phyloP scores from a whole-genome alignment of 208 protist species.

The Tritrichomonas musculus region DNA sequence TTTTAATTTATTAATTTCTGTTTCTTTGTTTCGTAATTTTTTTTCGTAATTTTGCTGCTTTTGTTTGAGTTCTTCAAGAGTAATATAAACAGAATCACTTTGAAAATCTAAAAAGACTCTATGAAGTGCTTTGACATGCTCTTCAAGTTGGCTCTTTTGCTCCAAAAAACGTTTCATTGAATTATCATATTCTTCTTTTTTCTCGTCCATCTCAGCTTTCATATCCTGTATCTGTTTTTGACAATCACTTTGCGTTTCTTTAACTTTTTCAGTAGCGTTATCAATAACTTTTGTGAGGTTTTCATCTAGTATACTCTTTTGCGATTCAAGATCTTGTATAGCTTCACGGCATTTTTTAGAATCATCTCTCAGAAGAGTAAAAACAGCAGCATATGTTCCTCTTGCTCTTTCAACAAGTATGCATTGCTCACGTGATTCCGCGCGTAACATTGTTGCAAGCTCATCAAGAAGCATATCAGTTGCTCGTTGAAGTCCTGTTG shows the following conservation, averaged over 20 bases:
- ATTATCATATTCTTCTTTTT: slow-evolving; percentile 21
- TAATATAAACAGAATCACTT: slow-evolving; percentile 26
- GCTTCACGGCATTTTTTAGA: not conserved
- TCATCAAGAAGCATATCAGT: slow-evolving; percentile 16
- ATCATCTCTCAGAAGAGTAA: not conserved
- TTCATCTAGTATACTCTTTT: not conserved
- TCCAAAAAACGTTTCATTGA: slow-evolving; percentile 29
- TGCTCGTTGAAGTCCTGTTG: not conserved
- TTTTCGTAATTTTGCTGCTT: not conserved
- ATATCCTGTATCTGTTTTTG: not conserved
- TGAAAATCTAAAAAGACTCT: slow-evolving; percentile 27
- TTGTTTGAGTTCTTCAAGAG: slow-evolving; percentile 25
- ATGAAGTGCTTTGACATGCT: slow-evolving; percentile 33
- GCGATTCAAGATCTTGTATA: not conserved
- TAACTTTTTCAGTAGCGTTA: not conserved
- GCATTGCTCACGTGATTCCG: not conserved
- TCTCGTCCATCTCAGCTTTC: not conserved
- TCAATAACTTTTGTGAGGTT: not conserved
- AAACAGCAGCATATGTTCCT: not conserved
- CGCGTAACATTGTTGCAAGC: not conserved
- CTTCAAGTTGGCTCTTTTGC: slow-evolving; percentile 21
- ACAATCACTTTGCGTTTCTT: not conserved
- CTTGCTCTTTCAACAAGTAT: not conserved
- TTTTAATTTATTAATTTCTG: not conserved
- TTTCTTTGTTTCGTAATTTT: not conserved